Conservation (phyloP, 2,329 filamentous ascomycete species). For the Trichoderma afroharzianum region DNA sequence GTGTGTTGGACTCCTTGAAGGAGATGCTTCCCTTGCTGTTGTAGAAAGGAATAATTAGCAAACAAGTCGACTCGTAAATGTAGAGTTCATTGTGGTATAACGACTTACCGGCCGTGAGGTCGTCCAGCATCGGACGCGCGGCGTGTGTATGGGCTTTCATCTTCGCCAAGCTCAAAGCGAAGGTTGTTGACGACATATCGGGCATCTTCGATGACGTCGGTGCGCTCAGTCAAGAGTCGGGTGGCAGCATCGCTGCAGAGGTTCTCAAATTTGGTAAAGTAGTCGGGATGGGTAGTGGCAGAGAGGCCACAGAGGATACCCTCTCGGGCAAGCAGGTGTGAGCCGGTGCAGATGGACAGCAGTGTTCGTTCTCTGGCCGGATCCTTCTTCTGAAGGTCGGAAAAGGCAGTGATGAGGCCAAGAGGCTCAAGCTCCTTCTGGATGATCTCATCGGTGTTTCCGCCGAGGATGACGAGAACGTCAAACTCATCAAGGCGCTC, state of each 20-base stretch:
- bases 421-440: slow-evolving; percentile 67
- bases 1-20: slow-evolving; percentile 68
- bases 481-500: slow-evolving; percentile 72
- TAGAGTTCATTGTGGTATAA: too few relatives aligned
- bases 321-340: slow-evolving; percentile 71
- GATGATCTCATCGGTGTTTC: slow-evolving; percentile 60
- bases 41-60: slow-evolving; percentile 22
- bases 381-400: slow-evolving; percentile 75
- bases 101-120: slow-evolving; percentile 56
- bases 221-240: slow-evolving; percentile 68
- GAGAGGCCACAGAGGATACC: slow-evolving; percentile 75
- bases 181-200: slow-evolving; percentile 90
- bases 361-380: slow-evolving; percentile 77
- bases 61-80: not conserved
- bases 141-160: slow-evolving; percentile 80
- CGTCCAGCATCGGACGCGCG: slow-evolving; percentile 66
- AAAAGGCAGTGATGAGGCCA: slow-evolving; percentile 69
- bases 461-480: slow-evolving; percentile 73
- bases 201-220: slow-evolving; percentile 75
- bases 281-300: slow-evolving; percentile 79
- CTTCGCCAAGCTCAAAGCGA: slow-evolving; percentile 77
- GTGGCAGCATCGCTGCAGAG: slow-evolving; percentile 71
- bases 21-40: slow-evolving; percentile 78
- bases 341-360: slow-evolving; percentile 74
- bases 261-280: slow-evolving; percentile 75